These are phyloP conservation scores for Lolium rigidum DNA, from an alignment of 176 grass and related monocot species.

Conservation along the genomic window DNA sequence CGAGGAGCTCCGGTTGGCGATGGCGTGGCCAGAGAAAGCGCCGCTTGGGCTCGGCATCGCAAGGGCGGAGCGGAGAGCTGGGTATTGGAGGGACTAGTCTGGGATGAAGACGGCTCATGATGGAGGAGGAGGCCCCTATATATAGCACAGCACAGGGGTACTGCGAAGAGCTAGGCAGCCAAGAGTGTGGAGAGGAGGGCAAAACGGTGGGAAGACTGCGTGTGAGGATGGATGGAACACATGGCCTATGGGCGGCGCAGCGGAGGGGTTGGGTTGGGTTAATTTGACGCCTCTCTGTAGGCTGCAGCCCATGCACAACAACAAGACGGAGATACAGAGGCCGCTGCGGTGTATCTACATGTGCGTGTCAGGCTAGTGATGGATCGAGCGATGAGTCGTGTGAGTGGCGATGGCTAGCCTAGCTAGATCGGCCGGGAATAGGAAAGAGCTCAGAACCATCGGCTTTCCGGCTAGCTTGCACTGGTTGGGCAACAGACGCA, in stretches of 20 bases:
- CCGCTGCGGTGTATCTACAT: not conserved
- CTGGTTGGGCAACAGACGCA: not conserved
- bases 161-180: not conserved
- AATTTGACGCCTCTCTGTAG: not conserved
- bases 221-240: not conserved
- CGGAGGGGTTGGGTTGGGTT: not conserved
- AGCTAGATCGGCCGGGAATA: not conserved
- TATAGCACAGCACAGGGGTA: slow-evolving; percentile 23
- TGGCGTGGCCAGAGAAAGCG: not conserved
- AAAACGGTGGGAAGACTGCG: not conserved
- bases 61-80: not conserved
- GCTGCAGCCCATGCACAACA: not conserved
- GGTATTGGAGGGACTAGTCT: not conserved
- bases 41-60: not conserved
- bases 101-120: not conserved
- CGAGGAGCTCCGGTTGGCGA: not conserved
- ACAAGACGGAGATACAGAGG: not conserved
- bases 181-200: not conserved
- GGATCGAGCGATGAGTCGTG: not conserved
- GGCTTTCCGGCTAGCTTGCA: not conserved
- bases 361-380: slow-evolving; percentile 12
- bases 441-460: not conserved
- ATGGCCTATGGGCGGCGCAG: not conserved
- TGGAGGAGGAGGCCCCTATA: not conserved
- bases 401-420: slow-evolving; percentile 19